These are phyloP conservation scores for Purshia tridentata DNA, from an alignment of 306 rosid species.

Conservation along the genomic window DNA sequence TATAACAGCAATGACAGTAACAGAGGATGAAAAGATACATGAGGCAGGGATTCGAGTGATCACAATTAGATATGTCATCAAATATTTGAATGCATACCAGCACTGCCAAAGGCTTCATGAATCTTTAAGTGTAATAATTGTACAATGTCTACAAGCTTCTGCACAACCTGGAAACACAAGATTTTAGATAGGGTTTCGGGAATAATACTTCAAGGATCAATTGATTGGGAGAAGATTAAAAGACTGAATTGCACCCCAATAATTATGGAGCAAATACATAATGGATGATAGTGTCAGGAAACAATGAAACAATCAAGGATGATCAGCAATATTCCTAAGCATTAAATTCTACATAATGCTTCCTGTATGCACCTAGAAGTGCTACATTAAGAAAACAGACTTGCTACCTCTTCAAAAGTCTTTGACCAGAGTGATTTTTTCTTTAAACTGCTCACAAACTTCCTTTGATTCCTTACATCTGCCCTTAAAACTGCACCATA, in stretches of 20 bases:
- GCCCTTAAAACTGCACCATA: slow-evolving; percentile 47
- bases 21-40: not conserved
- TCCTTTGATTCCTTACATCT: slow-evolving; percentile 68
- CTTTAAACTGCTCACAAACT: slow-evolving; percentile 66
- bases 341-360: not conserved
- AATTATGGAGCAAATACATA: not conserved
- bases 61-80: not conserved
- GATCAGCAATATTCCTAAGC: not conserved
- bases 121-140: slow-evolving; percentile 71
- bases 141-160: slow-evolving; percentile 70
- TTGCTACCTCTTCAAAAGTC: slow-evolving; percentile 79
- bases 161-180: slow-evolving; percentile 63
- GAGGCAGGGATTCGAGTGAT: not conserved
- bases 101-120: slow-evolving; percentile 70
- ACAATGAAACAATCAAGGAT: not conserved
- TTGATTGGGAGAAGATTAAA: not conserved
- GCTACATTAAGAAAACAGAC: slow-evolving; percentile 17
- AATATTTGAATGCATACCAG: slow-evolving; percentile 56
- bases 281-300: not conserved
- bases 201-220: not conserved
- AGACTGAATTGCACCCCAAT: not conserved
- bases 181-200: slow-evolving; percentile 13
- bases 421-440: slow-evolving; percentile 83
- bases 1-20: not conserved
- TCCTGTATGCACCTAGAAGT: slow-evolving; percentile 15